Evolutionary conservation across 768 basidiomycete genomes (phyloP), one percentile per base, ranked within the genome.

Genomic region (Cytidiella melzeri): DNA sequence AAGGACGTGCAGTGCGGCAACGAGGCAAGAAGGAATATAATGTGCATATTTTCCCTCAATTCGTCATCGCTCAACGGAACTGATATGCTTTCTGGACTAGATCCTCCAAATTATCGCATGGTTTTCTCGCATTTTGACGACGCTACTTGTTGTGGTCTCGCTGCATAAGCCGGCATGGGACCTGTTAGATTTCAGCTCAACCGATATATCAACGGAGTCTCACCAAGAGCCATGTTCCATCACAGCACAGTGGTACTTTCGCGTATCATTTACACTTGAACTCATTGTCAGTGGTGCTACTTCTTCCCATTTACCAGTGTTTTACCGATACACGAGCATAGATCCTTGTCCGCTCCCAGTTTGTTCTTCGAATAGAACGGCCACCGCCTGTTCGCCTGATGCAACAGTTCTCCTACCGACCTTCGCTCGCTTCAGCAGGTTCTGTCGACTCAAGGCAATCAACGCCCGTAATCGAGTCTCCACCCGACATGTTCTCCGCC

Each of bases 311-410:
- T n/a, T 19, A 21, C 1, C 42, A 20, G 39, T 41, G 28, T 51
- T 34, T 42, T 40, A 41, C 38, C 30, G 43, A 12, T 51, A 24
- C 46, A 26, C 38, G 3, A 41, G 41, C 13, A 3, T 53, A 89
- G 87, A 68, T 76, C 39, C 66, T 77, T 47, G 55, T 69, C 10
- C 60, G 68, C 26, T 87, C 83, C 3, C 75, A 70, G 50, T 67
- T 73, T 43, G 69, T 78, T 13, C 69, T 91, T 27, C 79, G 75
- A 30, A 62, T 89, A 5, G 82, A 83, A 50, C 80, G 76, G 15
- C 84, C 88, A 1, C 86, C 87, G 9, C 60, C 77, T 2, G 80
- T 91, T 44, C 82, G 84, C 39, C 77, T 91, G 21, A 73, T 88
- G 40, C 76, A 84, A 58, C 75, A 79, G 6, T 72, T 73, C 42